Conservation (phyloP, 2,329 filamentous ascomycete genomes). For the Fusarium neocosmosporiellum region DNA sequence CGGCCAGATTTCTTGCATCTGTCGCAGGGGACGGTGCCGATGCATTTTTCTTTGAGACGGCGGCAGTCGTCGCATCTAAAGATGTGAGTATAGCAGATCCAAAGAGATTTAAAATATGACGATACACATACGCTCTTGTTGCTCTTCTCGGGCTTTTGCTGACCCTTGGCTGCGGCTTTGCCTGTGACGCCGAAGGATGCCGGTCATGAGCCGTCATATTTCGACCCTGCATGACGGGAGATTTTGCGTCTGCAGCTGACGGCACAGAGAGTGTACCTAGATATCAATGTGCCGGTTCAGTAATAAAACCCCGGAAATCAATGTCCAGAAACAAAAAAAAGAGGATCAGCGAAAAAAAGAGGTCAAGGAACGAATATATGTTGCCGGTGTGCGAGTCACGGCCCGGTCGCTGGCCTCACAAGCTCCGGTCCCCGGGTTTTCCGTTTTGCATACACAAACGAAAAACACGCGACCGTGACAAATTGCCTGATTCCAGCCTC, state of each 20-base stretch:
- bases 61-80: conserved; percentile 36
- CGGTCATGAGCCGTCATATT: neutral
- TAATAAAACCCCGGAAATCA: neutral
- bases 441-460: neutral
- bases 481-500: neutral
- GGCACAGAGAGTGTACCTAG: neutral
- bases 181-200: neutral
- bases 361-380: neutral
- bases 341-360: neutral
- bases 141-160: conserved; percentile 14
- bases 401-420: neutral
- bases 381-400: neutral
- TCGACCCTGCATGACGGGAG: neutral
- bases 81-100: neutral
- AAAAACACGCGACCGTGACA: neutral
- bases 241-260: neutral
- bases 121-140: conserved; percentile 8
- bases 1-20: conserved; percentile 31
- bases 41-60: conserved; percentile 36
- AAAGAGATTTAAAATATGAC: neutral
- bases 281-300: neutral
- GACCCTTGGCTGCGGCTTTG: neutral
- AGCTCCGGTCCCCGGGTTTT: neutral
- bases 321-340: neutral
- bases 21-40: conserved; percentile 29